Evolutionary conservation across 2,329 filamentous ascomycete species (phyloP).

Genomic region (Phyllosticta citribraziliensis): DNA sequence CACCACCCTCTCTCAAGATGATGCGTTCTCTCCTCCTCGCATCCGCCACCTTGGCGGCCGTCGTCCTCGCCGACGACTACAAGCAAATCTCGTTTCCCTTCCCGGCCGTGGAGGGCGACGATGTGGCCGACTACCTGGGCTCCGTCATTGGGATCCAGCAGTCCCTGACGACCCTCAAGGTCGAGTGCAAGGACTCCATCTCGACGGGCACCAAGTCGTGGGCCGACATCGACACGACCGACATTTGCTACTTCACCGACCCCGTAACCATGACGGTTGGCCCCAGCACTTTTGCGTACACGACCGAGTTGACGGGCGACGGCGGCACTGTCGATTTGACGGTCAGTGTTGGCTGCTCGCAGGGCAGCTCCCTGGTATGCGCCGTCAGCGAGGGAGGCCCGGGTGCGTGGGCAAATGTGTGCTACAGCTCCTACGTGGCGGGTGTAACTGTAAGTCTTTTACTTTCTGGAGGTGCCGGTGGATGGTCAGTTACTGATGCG

Average conservation of each 20-base stretch:
- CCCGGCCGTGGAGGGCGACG: background rate
- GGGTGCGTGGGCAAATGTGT: background rate
- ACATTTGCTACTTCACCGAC: background rate
- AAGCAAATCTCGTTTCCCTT: constrained; percentile 1
- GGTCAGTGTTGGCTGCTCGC: background rate
- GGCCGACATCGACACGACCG: background rate
- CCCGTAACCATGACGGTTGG: constrained; percentile 1
- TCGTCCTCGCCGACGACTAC: background rate
- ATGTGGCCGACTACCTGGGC: background rate
- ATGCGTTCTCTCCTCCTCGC: constrained; percentile 1
- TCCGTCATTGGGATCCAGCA: constrained; percentile 2
- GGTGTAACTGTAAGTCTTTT: background rate
- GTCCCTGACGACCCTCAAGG: background rate
- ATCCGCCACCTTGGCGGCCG: background rate
- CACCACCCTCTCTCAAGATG: background rate
- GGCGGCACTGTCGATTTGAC: background rate
- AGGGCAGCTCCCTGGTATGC: background rate
- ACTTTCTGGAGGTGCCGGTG: background rate
- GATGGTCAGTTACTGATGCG: background rate
- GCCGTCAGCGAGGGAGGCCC: background rate
- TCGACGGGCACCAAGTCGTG: background rate
- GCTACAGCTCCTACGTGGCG: background rate
- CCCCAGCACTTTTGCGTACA: background rate
- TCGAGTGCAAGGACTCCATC: background rate
- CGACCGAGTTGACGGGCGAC: background rate